Conservation (phyloP, 352 stramenopile species). For the Phytophthora podocarpi region DNA sequence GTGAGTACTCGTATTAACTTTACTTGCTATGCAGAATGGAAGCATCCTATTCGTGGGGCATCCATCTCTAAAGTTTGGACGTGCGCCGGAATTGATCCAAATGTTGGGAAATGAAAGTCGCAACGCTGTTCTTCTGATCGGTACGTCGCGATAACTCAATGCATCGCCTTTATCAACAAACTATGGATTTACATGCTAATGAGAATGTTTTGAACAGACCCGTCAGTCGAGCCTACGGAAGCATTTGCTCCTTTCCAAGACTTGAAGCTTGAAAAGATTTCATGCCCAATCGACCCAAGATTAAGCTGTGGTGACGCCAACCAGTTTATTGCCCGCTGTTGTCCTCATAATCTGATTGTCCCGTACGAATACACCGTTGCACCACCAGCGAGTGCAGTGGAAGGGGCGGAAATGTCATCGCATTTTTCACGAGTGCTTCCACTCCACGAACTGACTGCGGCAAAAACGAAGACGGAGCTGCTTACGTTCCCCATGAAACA, state of each 20-base stretch:
- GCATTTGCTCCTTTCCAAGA: conserved; percentile 64
- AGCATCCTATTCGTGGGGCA: conserved; percentile 82
- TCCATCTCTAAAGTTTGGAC: conserved; percentile 67
- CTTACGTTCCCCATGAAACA: conserved; percentile 70
- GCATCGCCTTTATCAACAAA: background rate
- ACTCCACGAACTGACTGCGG: conserved; percentile 69
- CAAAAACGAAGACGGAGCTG: conserved; percentile 75
- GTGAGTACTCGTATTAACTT: background rate
- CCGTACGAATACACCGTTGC: conserved; percentile 63
- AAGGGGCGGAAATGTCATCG: conserved; percentile 44
- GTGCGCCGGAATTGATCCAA: conserved; percentile 53
- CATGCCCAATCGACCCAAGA: conserved; percentile 75
- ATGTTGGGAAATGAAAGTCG: conserved; percentile 63
- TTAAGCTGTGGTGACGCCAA: conserved; percentile 87
- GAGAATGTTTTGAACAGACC: conserved; percentile 40
- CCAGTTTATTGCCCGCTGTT: conserved; percentile 83
- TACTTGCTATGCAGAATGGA: conserved; percentile 43
- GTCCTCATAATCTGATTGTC: conserved; percentile 69
- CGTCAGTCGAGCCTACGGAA: conserved; percentile 51
- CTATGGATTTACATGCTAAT: background rate
- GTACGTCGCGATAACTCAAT: conserved; percentile 29
- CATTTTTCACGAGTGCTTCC: conserved; percentile 78
- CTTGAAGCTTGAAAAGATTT: conserved; percentile 77
- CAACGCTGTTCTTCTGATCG: conserved; percentile 77
- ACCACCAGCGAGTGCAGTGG: conserved; percentile 8